phyloP scores from a whole-genome alignment of 805 yeast genomes.

The Clavispora fructus region DNA sequence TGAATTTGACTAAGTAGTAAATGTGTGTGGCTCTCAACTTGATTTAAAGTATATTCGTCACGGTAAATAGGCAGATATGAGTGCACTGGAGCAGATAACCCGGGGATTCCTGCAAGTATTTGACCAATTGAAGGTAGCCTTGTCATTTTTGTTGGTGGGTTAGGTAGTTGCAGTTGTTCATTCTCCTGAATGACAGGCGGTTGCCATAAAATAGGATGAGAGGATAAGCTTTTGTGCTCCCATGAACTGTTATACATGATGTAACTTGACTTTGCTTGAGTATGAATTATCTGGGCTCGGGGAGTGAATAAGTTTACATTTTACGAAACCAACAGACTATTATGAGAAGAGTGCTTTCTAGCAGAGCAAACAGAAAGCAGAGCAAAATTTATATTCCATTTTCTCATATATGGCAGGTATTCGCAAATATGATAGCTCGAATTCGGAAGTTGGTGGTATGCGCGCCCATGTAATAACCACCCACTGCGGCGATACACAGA shows the following conservation, averaged over 20 bases:
- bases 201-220: slow-evolving; percentile 7
- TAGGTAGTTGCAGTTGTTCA: background rate
- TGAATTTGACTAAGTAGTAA: background rate
- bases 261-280: background rate
- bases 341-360: background rate
- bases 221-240: slow-evolving; percentile 7
- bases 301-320: background rate
- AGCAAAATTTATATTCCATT: background rate
- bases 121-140: background rate
- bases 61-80: background rate
- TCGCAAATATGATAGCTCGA: background rate
- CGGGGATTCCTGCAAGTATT: background rate
- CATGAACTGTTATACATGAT: slow-evolving; percentile 9
- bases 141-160: background rate
- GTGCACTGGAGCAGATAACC: background rate
- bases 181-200: slow-evolving; percentile 5
- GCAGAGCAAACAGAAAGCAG: background rate
- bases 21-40: background rate
- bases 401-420: background rate
- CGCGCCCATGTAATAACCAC: background rate
- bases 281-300: background rate
- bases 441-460: background rate
- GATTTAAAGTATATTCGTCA: background rate
- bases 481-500: background rate
- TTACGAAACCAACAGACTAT: background rate